Percentiles rank a stretch among this genome's conserved stretches.
These are phyloP conservation scores for Penicillium sp. DNA, from an alignment of 2,329 filamentous ascomycete species.

Conservation along the genomic window DNA sequence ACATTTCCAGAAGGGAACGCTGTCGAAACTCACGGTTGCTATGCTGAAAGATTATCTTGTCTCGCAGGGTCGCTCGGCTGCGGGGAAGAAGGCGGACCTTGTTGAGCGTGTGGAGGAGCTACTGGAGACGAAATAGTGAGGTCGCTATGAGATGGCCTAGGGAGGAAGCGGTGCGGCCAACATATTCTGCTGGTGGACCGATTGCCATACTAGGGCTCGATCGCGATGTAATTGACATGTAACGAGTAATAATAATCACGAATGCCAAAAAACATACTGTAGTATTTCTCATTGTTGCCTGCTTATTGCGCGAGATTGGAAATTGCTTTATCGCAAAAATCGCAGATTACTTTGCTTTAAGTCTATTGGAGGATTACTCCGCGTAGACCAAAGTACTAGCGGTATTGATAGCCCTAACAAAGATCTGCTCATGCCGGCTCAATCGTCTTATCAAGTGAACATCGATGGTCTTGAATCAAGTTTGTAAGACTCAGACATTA, in stretches of 20 bases:
- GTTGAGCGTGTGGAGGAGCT: constrained; percentile 55
- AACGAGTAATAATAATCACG: neutral
- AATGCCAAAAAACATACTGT: neutral
- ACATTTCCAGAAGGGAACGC: constrained; percentile 48
- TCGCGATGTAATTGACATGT: neutral
- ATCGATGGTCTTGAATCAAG: too few relatives aligned
- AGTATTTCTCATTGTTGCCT: too few relatives aligned
- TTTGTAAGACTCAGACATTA: too few relatives aligned
- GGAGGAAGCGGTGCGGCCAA: too few relatives aligned
- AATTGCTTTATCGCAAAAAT: too few relatives aligned
- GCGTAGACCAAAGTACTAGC: neutral
- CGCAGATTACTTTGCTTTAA: too few relatives aligned
- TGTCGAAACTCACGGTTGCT: constrained; percentile 54
- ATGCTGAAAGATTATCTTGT: constrained; percentile 53
- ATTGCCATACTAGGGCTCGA: neutral
- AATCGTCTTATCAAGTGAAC: neutral
- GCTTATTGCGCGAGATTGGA: too few relatives aligned
- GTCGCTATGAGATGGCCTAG: neutral
- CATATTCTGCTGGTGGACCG: too few relatives aligned
- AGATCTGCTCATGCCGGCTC: neutral
- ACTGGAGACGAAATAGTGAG: constrained; percentile 49
- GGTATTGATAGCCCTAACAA: neutral
- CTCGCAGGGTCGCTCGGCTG: constrained; percentile 46
- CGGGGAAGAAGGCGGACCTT: constrained; percentile 57
- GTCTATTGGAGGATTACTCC: too few relatives aligned